Base-by-base conservation (phyloP, 352 stramenopile species). In the Phytopythium oedochilum region DNA sequence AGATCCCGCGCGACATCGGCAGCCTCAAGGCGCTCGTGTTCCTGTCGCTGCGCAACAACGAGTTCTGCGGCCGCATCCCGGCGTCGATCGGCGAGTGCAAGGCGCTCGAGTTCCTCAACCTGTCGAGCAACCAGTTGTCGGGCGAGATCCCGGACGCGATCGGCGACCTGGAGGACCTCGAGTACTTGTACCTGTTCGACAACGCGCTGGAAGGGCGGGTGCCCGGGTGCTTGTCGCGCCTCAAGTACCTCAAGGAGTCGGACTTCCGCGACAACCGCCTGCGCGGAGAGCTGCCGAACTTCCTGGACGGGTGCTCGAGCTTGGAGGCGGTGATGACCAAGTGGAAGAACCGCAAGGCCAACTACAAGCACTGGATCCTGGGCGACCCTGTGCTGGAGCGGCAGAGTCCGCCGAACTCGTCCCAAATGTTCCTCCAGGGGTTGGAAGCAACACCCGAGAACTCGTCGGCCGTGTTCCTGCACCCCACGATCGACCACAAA, bases 161-260 rank as follows among this genome's bases (percentile, higher is more conserved):
- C 48, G 75, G 78, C n/a, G 70, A 91, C 32, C 66, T 93, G 1
- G 72, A 89, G 62, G 70, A 87, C 47, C 75, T 95, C 22, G 75
- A 89, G 61, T 90, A 89, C 58, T 64, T 93, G 31, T 95, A 95
- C 63, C 67, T 95, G 28, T 95, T 95, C 59, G 85, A 93, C 70
- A 95, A 95, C 34, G 64, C 64, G 14, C 65, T 92, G 18, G 82
- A 89, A 64, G 83, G 83, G 5, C 60, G 64, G 22, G 77, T 92
- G 31, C 83, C 83, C 0, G 80, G 70, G 2, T 83, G 74, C 34
- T 76, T 92, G 42, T 73, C 78, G 34, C 68, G 78, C 12, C 71
- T 92, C 29, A 89, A 89, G 43, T 91, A 86, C 66, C 73, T 92
- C 14, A 88, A 88, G 46, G 78, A 90, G 55, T 86, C 74, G 0